A percentile compares a stretch with the other conserved stretches of the same genome.
phyloP scores from a whole-genome alignment of 441 rosid species.

The Erodium trifolium region DNA sequence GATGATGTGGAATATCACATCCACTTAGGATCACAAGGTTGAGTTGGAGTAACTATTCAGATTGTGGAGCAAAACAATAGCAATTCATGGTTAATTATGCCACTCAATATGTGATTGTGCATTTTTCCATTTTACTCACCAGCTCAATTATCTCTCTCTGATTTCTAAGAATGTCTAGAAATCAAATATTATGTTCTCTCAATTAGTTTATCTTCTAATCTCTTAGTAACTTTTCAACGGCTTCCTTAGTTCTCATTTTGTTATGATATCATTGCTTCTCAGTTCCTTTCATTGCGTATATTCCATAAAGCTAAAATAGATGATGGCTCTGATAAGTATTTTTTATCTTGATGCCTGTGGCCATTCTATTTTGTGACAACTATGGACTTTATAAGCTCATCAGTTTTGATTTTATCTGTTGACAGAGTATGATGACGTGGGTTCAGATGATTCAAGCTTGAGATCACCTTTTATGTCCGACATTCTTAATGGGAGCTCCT shows the following conservation, averaged over 20 bases:
- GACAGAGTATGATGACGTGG: conserved; percentile 67
- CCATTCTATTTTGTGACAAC: background rate
- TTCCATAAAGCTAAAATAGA: background rate
- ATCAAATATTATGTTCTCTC: background rate
- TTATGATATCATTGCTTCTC: too few species aligned
- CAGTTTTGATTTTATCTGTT: conserved; percentile 8
- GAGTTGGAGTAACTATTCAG: background rate
- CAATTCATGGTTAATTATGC: background rate
- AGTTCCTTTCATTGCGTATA: background rate
- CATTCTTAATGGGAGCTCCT: conserved; percentile 59
- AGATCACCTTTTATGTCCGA: conserved; percentile 50
- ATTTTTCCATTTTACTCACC: background rate
- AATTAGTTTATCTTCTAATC: background rate
- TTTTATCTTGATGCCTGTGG: background rate
- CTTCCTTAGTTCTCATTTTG: too few species aligned
- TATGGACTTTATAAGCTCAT: background rate
- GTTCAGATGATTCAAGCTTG: conserved; percentile 31
- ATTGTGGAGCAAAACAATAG: background rate
- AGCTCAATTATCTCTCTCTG: too few species aligned
- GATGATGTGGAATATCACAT: background rate
- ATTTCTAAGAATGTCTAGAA: background rate
- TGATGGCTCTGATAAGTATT: background rate
- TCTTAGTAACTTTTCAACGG: background rate
- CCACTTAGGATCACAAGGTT: background rate
- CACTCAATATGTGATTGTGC: background rate